Base-by-base conservation (phyloP, 768 basidiomycete genomes). In the Tricholoma sp. region DNA sequence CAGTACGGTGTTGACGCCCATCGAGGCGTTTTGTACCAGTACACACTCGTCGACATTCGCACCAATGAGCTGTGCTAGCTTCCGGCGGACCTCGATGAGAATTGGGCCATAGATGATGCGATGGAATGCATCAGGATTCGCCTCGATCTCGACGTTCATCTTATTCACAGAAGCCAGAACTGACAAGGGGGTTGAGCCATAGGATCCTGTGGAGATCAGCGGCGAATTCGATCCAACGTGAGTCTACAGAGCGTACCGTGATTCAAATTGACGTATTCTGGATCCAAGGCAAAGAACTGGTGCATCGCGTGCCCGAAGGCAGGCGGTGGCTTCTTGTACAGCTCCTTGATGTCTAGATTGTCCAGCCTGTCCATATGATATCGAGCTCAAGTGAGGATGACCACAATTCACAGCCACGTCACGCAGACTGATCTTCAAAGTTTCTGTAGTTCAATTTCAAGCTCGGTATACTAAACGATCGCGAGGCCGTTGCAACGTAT, bases 251-350 rank as follows among this genome's bases (percentile, higher is more conserved):
- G 49, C 73, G 31, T 52, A 85, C 88, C 87, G 52, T 83, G 74
- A 63, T 89, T 88, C 48, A 89, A 69, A 61, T 88, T 85, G 50
- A 84, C 65, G 56, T 86, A 88, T 39, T 75, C 73, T 4, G 82
- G 73, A 41, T 83, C 80, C 20, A 88, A 76, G 18, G 73, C 75
- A 54, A 80, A 88, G 52, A 80, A 78, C 47, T 79, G 76, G 53
- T 75, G 79, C 61, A 81, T 66, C 5, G 68, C 72, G 61, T 81
- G 83, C 0, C 88, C 88, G 49, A 89, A 87, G 1, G 69, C 50
- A 5, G 73, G 73, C 29, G 72, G 70, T 9, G 64, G 49, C 28
- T 68, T 62, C 50, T 57, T 62, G 57, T 66, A 70, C 2, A 70
- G 54, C 13, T 63, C 63, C 34, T 41, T 33, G 17, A 54, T 13